These are phyloP conservation scores for Monosporozyma siamensis DNA, from an alignment of 805 yeast genomes.

Conservation along the genomic window DNA sequence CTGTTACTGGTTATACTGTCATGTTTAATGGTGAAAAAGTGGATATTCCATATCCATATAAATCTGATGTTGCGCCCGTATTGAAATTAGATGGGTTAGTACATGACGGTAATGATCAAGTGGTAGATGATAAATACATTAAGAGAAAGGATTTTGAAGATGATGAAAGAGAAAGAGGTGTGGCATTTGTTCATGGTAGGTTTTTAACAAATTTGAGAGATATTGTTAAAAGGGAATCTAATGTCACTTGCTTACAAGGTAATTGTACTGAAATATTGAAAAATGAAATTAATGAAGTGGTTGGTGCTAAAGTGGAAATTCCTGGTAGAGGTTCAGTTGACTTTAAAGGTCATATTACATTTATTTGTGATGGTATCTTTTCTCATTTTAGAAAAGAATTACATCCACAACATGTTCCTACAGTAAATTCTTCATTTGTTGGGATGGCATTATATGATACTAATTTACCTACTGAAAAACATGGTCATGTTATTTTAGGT, in stretches of 20 bases:
- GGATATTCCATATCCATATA: slow-evolving; percentile 62
- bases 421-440: slow-evolving; percentile 73
- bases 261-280: slow-evolving; percentile 62
- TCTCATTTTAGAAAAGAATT: slow-evolving; percentile 81
- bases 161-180: slow-evolving; percentile 54
- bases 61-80: slow-evolving; percentile 38
- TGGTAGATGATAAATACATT: slow-evolving; percentile 42
- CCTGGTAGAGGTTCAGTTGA: slow-evolving; percentile 34
- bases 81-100: slow-evolving; percentile 49
- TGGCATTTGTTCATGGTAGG: slow-evolving; percentile 88
- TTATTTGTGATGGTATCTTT: slow-evolving; percentile 88
- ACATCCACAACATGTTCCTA: slow-evolving; percentile 50
- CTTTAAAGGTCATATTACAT: slow-evolving; percentile 54
- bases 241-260: slow-evolving; percentile 74
- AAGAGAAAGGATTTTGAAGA: slow-evolving; percentile 46
- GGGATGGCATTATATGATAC: slow-evolving; percentile 74
- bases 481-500: slow-evolving; percentile 88
- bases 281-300: slow-evolving; percentile 45
- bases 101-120: slow-evolving; percentile 48
- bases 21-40: slow-evolving; percentile 52
- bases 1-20: slow-evolving; percentile 73
- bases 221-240: slow-evolving; percentile 58
- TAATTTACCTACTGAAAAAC: slow-evolving; percentile 58
- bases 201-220: slow-evolving; percentile 68
- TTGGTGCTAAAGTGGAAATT: slow-evolving; percentile 62